Evolutionary conservation across 805 yeast genomes (phyloP).

Genomic region (Nakazawaea ishiwadae): DNA sequence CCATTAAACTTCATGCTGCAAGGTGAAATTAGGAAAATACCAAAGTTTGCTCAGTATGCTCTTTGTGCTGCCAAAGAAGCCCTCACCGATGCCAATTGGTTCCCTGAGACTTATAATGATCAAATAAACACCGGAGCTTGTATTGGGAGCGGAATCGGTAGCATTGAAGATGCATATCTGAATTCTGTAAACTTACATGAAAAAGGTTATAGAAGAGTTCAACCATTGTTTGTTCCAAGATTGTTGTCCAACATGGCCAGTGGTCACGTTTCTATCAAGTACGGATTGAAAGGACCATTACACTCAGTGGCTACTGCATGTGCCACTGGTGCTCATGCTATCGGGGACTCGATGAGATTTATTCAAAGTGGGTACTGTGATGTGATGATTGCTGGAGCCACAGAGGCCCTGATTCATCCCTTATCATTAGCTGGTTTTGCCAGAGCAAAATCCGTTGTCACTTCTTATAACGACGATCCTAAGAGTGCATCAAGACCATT

Average conservation of each 20-base stretch:
- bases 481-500: constrained; percentile 78
- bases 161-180: constrained; percentile 66
- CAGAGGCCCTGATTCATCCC: constrained; percentile 86
- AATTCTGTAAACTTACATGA: constrained; percentile 48
- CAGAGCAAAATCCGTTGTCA: constrained; percentile 75
- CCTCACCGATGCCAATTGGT: constrained; percentile 57
- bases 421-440: constrained; percentile 87
- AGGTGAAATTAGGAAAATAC: constrained; percentile 54
- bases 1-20: constrained; percentile 42
- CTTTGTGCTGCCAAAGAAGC: constrained; percentile 77
- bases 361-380: constrained; percentile 77
- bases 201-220: constrained; percentile 62
- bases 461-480: constrained; percentile 60
- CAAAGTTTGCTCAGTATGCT: constrained; percentile 75
- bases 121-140: constrained; percentile 58
- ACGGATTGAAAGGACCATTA: constrained; percentile 77
- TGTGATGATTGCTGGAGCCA: constrained; percentile 90
- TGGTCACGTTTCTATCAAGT: constrained; percentile 79
- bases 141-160: constrained; percentile 93
- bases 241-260: constrained; percentile 90
- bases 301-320: constrained; percentile 93
- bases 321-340: constrained; percentile 91
- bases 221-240: constrained; percentile 84
- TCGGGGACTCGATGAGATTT: constrained; percentile 88
- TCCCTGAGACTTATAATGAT: constrained; percentile 31